Conservation (phyloP, 2,329 filamentous ascomycete genomes). For the Monosporascus cannonballus region DNA sequence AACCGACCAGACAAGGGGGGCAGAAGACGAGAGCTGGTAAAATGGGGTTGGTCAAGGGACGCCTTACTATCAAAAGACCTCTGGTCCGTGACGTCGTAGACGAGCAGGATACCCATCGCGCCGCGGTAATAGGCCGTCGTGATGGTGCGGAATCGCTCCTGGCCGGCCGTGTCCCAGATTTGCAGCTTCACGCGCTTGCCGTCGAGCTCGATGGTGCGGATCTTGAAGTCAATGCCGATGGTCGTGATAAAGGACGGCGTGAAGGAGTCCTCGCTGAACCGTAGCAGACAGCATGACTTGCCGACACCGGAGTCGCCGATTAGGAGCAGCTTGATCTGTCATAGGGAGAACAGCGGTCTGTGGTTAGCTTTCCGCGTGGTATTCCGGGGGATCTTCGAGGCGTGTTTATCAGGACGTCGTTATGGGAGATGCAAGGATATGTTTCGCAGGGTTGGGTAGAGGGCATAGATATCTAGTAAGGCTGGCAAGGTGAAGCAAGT, state of each 20-base stretch:
- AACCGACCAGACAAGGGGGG: neutral
- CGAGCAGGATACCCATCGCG: slow-evolving; percentile 95
- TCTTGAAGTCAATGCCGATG: slow-evolving; percentile 99
- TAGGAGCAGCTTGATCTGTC: slow-evolving; percentile 89
- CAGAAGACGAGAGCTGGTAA: slow-evolving; percentile 4
- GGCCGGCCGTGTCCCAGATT: slow-evolving; percentile 98
- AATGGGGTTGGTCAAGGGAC: slow-evolving; percentile 5
- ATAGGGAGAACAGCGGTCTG: slow-evolving; percentile 3
- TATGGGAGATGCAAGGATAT: neutral
- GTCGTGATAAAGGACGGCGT: slow-evolving; percentile 98
- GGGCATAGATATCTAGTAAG: neutral
- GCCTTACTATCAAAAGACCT: slow-evolving; percentile 82
- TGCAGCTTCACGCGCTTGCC: slow-evolving; percentile 98
- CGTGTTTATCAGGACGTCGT: too few species aligned
- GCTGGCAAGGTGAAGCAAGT: too few species aligned
- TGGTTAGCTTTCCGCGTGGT: slow-evolving; percentile 7
- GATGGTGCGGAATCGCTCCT: slow-evolving; percentile 97
- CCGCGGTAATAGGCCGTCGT: slow-evolving; percentile 98
- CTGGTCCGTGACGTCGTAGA: slow-evolving; percentile 98
- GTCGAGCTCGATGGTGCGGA: slow-evolving; percentile 96
- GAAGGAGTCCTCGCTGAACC: slow-evolving; percentile 96
- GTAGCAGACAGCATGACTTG: slow-evolving; percentile 93
- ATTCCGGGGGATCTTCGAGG: neutral
- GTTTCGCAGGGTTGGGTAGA: neutral
- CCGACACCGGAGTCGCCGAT: slow-evolving; percentile 96